Base-by-base conservation (phyloP, 768 basidiomycete species). In the Antrodiella citrinella region DNA sequence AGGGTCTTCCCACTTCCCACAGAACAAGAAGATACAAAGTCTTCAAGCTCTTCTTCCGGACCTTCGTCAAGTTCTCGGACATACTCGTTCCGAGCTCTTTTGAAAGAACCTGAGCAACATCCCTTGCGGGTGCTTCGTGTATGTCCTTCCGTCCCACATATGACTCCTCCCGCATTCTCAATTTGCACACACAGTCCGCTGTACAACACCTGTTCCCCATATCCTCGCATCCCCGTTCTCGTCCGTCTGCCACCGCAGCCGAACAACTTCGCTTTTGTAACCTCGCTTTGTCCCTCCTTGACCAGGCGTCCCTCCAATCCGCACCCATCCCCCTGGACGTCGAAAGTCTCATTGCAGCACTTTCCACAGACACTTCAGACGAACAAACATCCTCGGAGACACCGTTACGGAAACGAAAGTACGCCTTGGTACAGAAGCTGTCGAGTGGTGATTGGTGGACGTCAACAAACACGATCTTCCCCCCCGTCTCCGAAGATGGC, bases 361-460 rank as follows among this genome's bases (percentile, higher is more conserved):
- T 4, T 11, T 49, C 20, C 18, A n/a, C n/a, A n/a, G 30, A 35
- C 30, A 35, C 30, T 35, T 9, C 41, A 5, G 7, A 7, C 21
- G 41, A n/a, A 43, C 9, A 43, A 43, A 7, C 41, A 9, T 43
- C 41, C 7, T 5, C 7, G 41, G 41, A 43, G 18, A 7, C 41
- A 7, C 7, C 15, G 9, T 5, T 18, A 43, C 15, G 41, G 41
- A 35, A 65, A 42, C 78, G 74, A 48, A 78, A 73, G 59, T 90
- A 84, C 65, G 88, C 90, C 2, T 77, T 92, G 43, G 74, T 91
- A 56, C 89, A 92, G 59, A 82, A 81, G 52, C 71, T 92, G 4
- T 86, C 90, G 0, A 75, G 72, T 1, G 87, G 82, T 35, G 82
- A 84, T 51, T 89, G 81, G 71, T 92, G 87, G 83, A 75, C 86